Evolutionary conservation across 352 stramenopile species (phyloP).

Genomic region (Poterioochromonas sp.): DNA sequence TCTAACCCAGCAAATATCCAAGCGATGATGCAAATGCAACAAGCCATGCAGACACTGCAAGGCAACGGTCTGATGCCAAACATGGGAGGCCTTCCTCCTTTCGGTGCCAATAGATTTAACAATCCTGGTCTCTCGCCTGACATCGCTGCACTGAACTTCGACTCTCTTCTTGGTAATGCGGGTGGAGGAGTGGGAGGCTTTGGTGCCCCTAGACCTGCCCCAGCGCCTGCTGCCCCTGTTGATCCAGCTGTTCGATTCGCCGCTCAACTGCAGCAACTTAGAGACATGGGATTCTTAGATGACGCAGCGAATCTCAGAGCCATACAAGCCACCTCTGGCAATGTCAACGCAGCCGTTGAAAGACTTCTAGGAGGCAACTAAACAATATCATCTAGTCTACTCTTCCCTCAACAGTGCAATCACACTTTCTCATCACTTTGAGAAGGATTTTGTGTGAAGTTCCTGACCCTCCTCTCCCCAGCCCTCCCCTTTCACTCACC

Average conservation of each 20-base stretch:
- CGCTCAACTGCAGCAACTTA: constrained; percentile 70
- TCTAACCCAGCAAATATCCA: constrained; percentile 56
- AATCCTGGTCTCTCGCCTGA: background rate
- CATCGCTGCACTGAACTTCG: background rate
- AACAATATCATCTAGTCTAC: too few relatives aligned
- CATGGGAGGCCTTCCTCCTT: background rate
- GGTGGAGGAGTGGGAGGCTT: background rate
- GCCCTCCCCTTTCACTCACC: too few relatives aligned
- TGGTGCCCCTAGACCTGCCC: background rate
- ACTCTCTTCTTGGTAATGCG: too few relatives aligned
- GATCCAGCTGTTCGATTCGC: constrained; percentile 73
- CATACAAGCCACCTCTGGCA: constrained; percentile 67
- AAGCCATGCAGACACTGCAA: background rate
- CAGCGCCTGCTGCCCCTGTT: constrained; percentile 42
- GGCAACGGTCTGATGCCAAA: background rate
- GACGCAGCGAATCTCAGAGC: constrained; percentile 69
- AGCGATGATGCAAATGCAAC: constrained; percentile 10
- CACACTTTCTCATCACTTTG: too few relatives aligned
- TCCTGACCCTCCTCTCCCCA: too few relatives aligned
- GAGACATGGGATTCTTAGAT: constrained; percentile 79
- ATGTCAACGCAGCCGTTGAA: constrained; percentile 76
- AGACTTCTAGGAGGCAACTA: constrained; percentile 51
- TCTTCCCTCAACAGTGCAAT: too few relatives aligned
- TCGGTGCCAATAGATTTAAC: background rate
- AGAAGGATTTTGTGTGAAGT: too few relatives aligned